phyloP scores from a whole-genome alignment of 495 filamentous ascomycete genomes.

The Mytilinidion resinicola region DNA sequence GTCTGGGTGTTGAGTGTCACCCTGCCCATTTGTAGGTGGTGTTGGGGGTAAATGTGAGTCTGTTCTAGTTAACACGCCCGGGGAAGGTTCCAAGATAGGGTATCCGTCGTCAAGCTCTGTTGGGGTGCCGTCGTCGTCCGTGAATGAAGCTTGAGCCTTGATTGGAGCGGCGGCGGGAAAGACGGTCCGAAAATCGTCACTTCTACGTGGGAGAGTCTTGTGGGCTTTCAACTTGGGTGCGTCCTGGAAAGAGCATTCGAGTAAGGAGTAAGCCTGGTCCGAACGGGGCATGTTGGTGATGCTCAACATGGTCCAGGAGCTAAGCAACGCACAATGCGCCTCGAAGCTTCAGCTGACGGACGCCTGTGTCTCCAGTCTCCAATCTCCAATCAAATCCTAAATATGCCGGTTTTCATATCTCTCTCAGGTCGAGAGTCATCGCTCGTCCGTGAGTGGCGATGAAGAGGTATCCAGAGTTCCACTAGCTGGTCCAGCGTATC shows the following conservation, averaged over 20 bases:
- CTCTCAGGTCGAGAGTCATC: no score
- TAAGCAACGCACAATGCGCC: neutral
- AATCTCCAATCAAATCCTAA: neutral
- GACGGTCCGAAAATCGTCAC: neutral
- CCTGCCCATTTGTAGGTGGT: conserved; percentile 22
- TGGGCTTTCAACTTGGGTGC: neutral
- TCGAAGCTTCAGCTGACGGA: neutral
- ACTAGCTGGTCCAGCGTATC: no score
- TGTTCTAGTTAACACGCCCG: conserved; percentile 9
- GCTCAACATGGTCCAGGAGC: neutral
- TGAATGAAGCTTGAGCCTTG: neutral
- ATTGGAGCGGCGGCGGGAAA: neutral
- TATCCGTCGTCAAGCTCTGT: conserved; percentile 8
- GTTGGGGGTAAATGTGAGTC: conserved; percentile 26
- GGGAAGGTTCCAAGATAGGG: conserved; percentile 11
- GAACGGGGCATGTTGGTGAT: conserved; percentile 4
- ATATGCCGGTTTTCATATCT: neutral
- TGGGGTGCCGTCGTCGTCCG: conserved; percentile 14
- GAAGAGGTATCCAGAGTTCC: no score
- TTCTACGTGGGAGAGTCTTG: neutral
- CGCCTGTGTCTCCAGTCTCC: neutral
- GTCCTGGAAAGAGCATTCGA: neutral
- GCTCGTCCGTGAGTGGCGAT: no score
- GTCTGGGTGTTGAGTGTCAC: conserved; percentile 1
- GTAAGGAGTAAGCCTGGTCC: neutral